phyloP scores from a whole-genome alignment of 2,329 filamentous ascomycete genomes.

The Aureobasidium subglaciale region DNA sequence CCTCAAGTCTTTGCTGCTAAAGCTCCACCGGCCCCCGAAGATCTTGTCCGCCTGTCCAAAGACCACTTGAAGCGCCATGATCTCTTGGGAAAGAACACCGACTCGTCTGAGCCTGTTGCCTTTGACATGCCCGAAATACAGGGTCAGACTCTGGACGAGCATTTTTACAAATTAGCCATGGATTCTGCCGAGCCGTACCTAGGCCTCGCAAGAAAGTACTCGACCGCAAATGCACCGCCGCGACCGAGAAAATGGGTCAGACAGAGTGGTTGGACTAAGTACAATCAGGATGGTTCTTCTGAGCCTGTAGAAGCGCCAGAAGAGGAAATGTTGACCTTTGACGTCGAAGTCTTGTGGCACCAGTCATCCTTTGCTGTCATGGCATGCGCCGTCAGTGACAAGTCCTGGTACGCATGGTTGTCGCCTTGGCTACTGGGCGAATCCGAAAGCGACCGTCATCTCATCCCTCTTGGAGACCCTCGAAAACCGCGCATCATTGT shows the following conservation, averaged over 20 bases:
- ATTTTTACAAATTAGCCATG: constrained; percentile 81
- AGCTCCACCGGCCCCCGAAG: constrained; percentile 42
- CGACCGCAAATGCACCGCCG: constrained; percentile 50
- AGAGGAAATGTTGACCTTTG: constrained; percentile 79
- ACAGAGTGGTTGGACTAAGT: constrained; percentile 90
- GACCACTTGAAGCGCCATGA: constrained; percentile 82
- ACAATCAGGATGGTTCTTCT: constrained; percentile 64
- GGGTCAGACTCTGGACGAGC: constrained; percentile 79
- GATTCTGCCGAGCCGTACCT: constrained; percentile 85
- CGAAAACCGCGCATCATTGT: constrained; percentile 68
- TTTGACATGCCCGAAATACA: constrained; percentile 79
- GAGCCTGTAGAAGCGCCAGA: constrained; percentile 70
- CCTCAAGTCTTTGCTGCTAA: constrained; percentile 68
- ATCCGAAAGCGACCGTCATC: constrained; percentile 65
- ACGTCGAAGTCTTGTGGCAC: constrained; percentile 96
- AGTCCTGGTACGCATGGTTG: constrained; percentile 94
- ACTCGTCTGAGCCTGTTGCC: constrained; percentile 63
- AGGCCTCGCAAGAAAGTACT: constrained; percentile 65
- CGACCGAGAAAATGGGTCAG: constrained; percentile 67
- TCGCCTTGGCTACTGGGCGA: constrained; percentile 91
- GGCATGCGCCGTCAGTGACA: constrained; percentile 86
- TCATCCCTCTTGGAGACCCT: constrained; percentile 81
- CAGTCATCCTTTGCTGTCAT: constrained; percentile 89
- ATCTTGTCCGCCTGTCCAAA: constrained; percentile 71
- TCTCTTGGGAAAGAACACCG: constrained; percentile 81